phyloP scores from a whole-genome alignment of 306 rosid genomes.

The Vigna trinervia region DNA sequence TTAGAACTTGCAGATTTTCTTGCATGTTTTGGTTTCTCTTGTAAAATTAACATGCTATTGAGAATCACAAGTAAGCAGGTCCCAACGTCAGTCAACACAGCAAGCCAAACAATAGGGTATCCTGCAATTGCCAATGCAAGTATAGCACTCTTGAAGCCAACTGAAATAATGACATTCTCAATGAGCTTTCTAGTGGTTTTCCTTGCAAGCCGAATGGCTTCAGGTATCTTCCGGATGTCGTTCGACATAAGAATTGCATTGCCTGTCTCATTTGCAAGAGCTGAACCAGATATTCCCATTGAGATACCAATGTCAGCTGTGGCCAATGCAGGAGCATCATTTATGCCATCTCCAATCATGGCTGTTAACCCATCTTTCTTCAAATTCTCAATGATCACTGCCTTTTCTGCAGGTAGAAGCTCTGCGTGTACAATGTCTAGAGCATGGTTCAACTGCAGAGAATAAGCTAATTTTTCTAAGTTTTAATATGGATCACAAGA shows the following conservation, averaged over 20 bases:
- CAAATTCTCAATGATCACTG: slow-evolving; percentile 58
- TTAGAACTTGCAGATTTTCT: slow-evolving; percentile 26
- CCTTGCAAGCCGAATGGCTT: slow-evolving; percentile 72
- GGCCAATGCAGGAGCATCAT: slow-evolving; percentile 93
- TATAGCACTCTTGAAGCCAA: slow-evolving; percentile 62
- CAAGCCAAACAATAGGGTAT: slow-evolving; percentile 90
- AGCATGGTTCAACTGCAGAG: slow-evolving; percentile 64
- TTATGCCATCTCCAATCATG: slow-evolving; percentile 90
- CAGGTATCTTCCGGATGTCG: slow-evolving; percentile 75
- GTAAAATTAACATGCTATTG: slow-evolving; percentile 82
- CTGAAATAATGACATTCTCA: slow-evolving; percentile 68
- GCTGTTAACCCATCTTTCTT: slow-evolving; percentile 70
- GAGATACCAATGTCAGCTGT: slow-evolving; percentile 88
- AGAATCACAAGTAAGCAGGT: slow-evolving; percentile 81
- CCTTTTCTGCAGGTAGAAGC: slow-evolving; percentile 85
- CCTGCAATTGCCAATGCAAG: slow-evolving; percentile 81
- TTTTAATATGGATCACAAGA: neutral
- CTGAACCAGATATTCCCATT: slow-evolving; percentile 93
- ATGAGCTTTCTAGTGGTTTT: slow-evolving; percentile 60
- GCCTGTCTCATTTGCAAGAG: slow-evolving; percentile 80
- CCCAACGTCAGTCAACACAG: slow-evolving; percentile 90
- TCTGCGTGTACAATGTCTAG: slow-evolving; percentile 73
- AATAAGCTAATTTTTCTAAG: neutral
- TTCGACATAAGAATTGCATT: slow-evolving; percentile 79
- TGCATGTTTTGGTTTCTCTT: slow-evolving; percentile 31